A percentile compares a stretch with the other conserved stretches of the same genome.
Evolutionary conservation across 805 yeast species (phyloP).

Genomic region (Candida mattraensis): DNA sequence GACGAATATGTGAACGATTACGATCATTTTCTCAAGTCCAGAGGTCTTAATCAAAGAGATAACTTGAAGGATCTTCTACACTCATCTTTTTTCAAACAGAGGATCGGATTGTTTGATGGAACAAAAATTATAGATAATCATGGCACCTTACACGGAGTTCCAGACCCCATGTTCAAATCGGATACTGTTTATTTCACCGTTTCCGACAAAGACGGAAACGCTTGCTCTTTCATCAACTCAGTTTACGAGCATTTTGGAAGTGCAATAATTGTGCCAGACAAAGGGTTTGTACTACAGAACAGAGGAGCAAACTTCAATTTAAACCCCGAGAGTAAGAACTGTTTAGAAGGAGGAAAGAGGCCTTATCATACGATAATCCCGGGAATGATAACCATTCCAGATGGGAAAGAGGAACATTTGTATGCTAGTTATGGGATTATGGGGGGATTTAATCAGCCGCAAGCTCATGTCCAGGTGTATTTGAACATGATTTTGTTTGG

Average conservation of each 20-base stretch:
- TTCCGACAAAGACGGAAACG: constrained; percentile 69
- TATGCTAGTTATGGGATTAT: constrained; percentile 60
- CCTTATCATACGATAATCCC: constrained; percentile 86
- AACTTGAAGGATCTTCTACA: constrained; percentile 43
- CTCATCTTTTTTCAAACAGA: constrained; percentile 46
- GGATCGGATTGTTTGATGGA: constrained; percentile 47
- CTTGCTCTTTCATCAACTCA: constrained; percentile 78
- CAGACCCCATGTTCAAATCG: constrained; percentile 56
- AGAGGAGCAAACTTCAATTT: constrained; percentile 76
- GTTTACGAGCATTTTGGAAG: constrained; percentile 70
- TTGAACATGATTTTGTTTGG: constrained; percentile 64
- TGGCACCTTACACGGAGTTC: constrained; percentile 35
- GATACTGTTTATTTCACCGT: constrained; percentile 74
- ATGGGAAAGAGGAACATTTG: constrained; percentile 38
- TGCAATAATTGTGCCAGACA: constrained; percentile 60
- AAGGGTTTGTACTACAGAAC: constrained; percentile 72
- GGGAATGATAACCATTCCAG: constrained; percentile 62
- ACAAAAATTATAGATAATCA: constrained; percentile 40
- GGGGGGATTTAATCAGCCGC: constrained; percentile 90
- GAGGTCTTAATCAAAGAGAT: constrained; percentile 14
- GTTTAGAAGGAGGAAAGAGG: constrained; percentile 66
- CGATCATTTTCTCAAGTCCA: constrained; percentile 32
- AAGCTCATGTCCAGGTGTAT: constrained; percentile 78
- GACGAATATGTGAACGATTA: constrained; percentile 73
- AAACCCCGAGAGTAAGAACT: constrained; percentile 55